Percentiles rank a stretch among this genome's conserved stretches.
Conservation (phyloP, 352 stramenopile genomes). For the Globisporangium echinulatum region DNA sequence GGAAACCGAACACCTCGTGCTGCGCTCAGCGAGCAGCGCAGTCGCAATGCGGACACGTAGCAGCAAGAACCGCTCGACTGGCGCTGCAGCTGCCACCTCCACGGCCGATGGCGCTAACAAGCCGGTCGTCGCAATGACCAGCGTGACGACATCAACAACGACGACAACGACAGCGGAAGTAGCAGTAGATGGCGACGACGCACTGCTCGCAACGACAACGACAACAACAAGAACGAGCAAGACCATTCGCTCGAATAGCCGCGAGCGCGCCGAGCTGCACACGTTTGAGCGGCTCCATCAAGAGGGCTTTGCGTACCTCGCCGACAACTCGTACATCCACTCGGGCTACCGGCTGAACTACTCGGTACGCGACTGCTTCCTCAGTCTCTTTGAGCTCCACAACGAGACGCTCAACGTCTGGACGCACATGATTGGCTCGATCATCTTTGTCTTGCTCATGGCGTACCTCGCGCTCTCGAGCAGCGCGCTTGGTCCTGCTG, state of each 20-base stretch:
- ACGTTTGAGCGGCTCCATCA: slow-evolving; percentile 73
- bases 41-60: slow-evolving; percentile 15
- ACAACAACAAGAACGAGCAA: slow-evolving; percentile 1
- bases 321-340: slow-evolving; percentile 85
- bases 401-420: slow-evolving; percentile 88
- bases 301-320: slow-evolving; percentile 75
- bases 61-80: slow-evolving; percentile 8
- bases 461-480: slow-evolving; percentile 59
- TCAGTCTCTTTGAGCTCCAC: slow-evolving; percentile 82
- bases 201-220: slow-evolving; percentile 1
- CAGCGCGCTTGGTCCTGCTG: slow-evolving; percentile 24
- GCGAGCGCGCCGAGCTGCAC: slow-evolving; percentile 30
- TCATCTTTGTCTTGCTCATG: slow-evolving; percentile 82
- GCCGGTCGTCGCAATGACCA: slow-evolving; percentile 1
- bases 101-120: not conserved
- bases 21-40: slow-evolving; percentile 4
- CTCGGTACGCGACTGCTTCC: slow-evolving; percentile 65
- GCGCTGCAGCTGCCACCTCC: not conserved
- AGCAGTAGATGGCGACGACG: slow-evolving; percentile 13
- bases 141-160: slow-evolving; percentile 8
- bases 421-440: slow-evolving; percentile 81
- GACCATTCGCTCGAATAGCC: not conserved
- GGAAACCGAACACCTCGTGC: slow-evolving; percentile 15
- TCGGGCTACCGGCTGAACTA: slow-evolving; percentile 83
- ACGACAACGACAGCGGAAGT: slow-evolving; percentile 3